These are phyloP conservation scores for Amylostereum areolatum DNA, from an alignment of 1,284 basidiomycete genomes.

Conservation along the genomic window DNA sequence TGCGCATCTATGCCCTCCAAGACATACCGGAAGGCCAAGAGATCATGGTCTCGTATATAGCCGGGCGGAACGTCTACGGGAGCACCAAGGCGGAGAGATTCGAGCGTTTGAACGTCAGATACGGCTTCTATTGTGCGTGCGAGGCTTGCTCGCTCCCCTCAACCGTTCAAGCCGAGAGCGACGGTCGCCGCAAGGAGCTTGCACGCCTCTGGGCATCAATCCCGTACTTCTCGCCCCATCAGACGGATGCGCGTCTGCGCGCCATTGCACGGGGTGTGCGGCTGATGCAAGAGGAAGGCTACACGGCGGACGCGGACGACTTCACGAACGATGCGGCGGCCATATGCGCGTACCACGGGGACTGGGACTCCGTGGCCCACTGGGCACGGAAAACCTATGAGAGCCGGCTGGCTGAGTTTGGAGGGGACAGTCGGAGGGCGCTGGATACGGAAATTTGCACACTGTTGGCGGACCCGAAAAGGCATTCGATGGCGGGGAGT, in stretches of 20 bases:
- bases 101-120: conserved; percentile 2
- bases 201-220: conserved; percentile 3
- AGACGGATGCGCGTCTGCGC: background rate
- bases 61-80: conserved; percentile 13
- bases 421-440: conserved; percentile 10
- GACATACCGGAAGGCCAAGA: conserved; percentile 2
- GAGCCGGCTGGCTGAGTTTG: conserved; percentile 15
- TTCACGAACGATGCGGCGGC: conserved; percentile 16
- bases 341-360: conserved; percentile 15
- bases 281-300: conserved; percentile 13
- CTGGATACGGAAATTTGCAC: background rate
- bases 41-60: conserved; percentile 15
- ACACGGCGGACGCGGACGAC: conserved; percentile 14
- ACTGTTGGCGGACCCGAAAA: conserved; percentile 16
- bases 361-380: conserved; percentile 17
- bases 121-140: conserved; percentile 16
- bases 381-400: conserved; percentile 15
- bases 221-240: conserved; percentile 1
- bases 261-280: conserved; percentile 9
- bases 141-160: conserved; percentile 7
- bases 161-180: conserved; percentile 7
- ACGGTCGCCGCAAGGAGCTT: conserved; percentile 5
- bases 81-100: conserved; percentile 11
- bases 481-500: conserved; percentile 37
- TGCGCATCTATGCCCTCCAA: conserved; percentile 7